These are phyloP conservation scores for Alternaria triticimaculans DNA, from an alignment of 2,329 filamentous ascomycete genomes.

Conservation along the genomic window DNA sequence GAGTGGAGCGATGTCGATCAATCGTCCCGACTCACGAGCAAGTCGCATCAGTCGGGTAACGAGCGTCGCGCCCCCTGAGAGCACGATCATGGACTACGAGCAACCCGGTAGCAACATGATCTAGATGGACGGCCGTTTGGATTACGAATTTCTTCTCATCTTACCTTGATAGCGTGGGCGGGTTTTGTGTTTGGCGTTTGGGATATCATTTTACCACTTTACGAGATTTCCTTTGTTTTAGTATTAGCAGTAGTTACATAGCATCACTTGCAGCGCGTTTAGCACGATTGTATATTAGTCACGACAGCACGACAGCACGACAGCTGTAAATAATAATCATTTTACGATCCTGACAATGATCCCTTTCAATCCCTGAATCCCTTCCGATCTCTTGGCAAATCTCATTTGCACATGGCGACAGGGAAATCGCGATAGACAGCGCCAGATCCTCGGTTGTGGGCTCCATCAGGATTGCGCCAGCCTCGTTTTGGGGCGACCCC, in stretches of 20 bases:
- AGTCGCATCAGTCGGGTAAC: slow-evolving; percentile 35
- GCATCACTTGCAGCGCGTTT: neutral
- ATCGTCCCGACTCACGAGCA: slow-evolving; percentile 30
- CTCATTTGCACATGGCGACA: neutral
- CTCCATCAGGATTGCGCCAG: neutral
- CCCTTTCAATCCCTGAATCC: neutral
- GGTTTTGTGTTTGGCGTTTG: slow-evolving; percentile 12
- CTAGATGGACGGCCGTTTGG: slow-evolving; percentile 17
- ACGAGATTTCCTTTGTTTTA: slow-evolving; percentile 6
- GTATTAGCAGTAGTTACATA: neutral
- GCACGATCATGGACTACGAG: slow-evolving; percentile 45
- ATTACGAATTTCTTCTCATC: slow-evolving; percentile 9
- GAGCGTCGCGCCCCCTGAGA: slow-evolving; percentile 41
- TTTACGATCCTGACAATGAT: neutral
- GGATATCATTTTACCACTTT: neutral
- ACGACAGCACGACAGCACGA: neutral
- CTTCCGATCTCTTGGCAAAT: neutral
- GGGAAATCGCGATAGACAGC: neutral
- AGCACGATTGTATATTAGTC: slow-evolving; percentile 2
- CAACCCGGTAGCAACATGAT: slow-evolving; percentile 36
- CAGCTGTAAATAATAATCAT: neutral
- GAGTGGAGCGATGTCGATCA: slow-evolving; percentile 59
- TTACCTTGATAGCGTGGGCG: slow-evolving; percentile 5
- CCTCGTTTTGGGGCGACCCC: slow-evolving; percentile 1
- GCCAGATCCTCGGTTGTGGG: slow-evolving; percentile 4